phyloP scores from a whole-genome alignment of 768 basidiomycete genomes.

The Neoboletus subvelutipes region DNA sequence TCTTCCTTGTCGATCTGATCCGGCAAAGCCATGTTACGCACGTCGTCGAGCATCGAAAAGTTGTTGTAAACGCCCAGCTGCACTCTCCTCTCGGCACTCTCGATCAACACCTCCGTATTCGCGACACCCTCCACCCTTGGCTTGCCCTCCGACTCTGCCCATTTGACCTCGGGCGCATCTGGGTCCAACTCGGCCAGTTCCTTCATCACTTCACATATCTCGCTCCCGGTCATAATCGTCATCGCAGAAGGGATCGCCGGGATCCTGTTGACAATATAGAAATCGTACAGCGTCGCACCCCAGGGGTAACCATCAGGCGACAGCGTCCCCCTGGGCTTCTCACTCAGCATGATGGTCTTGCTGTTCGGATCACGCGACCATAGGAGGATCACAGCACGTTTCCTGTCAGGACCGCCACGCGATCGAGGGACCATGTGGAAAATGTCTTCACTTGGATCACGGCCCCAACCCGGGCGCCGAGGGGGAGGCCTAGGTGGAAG shows the following conservation, averaged over 20 bases:
- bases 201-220: conserved; percentile 10
- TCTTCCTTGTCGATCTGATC: neutral
- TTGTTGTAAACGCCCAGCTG: neutral
- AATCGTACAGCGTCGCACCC: conserved; percentile 30
- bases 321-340: conserved; percentile 11
- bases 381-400: conserved; percentile 19
- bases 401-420: neutral
- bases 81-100: neutral
- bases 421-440: conserved; percentile 4
- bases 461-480: conserved; percentile 10
- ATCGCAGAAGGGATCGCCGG: neutral
- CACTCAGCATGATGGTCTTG: neutral
- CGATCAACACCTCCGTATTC: conserved; percentile 17
- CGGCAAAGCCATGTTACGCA: neutral
- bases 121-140: conserved; percentile 20
- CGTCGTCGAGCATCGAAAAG: conserved; percentile 1
- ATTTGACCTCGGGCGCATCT: conserved; percentile 17
- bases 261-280: conserved; percentile 16
- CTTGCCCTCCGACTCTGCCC: conserved; percentile 24
- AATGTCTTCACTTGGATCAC: neutral
- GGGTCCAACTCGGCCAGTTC: conserved; percentile 16
- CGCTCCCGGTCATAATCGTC: conserved; percentile 20
- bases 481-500: neutral
- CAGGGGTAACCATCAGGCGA: conserved; percentile 24
- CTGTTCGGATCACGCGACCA: conserved; percentile 30